phyloP scores from a whole-genome alignment of 176 grass and related monocot species.

The Musa troglodytarum region DNA sequence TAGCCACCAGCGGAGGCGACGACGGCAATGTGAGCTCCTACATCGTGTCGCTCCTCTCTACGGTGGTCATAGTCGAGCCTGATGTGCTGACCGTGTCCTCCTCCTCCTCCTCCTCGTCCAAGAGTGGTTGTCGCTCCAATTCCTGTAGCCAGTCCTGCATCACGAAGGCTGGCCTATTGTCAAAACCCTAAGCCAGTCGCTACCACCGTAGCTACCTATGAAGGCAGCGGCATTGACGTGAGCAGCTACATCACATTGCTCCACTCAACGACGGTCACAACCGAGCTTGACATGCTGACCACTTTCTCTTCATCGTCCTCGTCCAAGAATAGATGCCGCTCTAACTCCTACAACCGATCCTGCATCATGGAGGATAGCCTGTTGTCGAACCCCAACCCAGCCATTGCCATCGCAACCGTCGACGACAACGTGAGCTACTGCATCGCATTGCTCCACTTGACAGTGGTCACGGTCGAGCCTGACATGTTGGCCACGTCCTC shows the following conservation, averaged over 20 bases:
- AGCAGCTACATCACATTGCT: conserved; percentile 53
- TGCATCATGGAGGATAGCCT: too few relatives aligned
- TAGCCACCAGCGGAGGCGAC: not conserved
- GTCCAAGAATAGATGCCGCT: conserved; percentile 42
- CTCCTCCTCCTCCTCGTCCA: conserved; percentile 36
- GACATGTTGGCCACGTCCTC: too few relatives aligned
- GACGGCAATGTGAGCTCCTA: conserved; percentile 35
- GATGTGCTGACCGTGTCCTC: conserved; percentile 40
- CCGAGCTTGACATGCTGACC: conserved; percentile 48
- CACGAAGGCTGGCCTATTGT: too few relatives aligned
- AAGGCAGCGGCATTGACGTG: conserved; percentile 18
- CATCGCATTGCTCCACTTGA: too few relatives aligned
- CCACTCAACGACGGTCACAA: conserved; percentile 61
- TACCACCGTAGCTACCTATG: not conserved
- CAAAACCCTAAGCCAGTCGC: not conserved
- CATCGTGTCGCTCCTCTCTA: conserved; percentile 66
- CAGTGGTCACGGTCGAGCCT: too few relatives aligned
- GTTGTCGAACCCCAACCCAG: too few relatives aligned
- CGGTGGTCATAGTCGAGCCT: conserved; percentile 45
- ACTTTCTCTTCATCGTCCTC: conserved; percentile 24
- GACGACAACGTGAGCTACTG: too few relatives aligned
- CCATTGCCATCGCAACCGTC: too few relatives aligned
- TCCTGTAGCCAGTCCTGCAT: too few relatives aligned
- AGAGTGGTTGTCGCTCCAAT: conserved; percentile 14
- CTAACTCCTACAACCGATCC: too few relatives aligned